Conservation (phyloP, 352 stramenopile species). For the Nothophytophthora sp. region DNA sequence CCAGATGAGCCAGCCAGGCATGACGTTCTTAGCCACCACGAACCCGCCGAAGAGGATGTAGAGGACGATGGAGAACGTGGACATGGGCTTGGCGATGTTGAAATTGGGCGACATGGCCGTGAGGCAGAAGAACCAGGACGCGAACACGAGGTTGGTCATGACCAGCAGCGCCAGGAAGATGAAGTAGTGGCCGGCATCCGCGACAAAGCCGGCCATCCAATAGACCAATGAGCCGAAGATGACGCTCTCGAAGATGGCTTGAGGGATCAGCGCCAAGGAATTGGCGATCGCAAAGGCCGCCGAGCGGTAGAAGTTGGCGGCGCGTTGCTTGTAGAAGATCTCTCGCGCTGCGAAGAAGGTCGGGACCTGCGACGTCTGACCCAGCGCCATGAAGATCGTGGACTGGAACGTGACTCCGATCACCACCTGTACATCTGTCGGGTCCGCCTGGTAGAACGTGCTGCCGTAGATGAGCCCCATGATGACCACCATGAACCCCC, state of each 20-base stretch:
- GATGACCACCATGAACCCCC: slow-evolving; percentile 38
- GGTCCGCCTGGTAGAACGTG: slow-evolving; percentile 49
- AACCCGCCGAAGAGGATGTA: slow-evolving; percentile 57
- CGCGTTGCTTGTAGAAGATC: slow-evolving; percentile 84
- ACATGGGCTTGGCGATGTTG: slow-evolving; percentile 40
- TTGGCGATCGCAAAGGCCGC: slow-evolving; percentile 63
- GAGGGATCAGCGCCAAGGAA: slow-evolving; percentile 25
- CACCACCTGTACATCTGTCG: slow-evolving; percentile 36
- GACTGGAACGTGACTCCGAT: slow-evolving; percentile 81
- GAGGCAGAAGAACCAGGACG: slow-evolving; percentile 40
- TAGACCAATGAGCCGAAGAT: slow-evolving; percentile 81
- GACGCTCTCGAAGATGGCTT: slow-evolving; percentile 49
- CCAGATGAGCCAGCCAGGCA: slow-evolving; percentile 58
- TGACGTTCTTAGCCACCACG: slow-evolving; percentile 46
- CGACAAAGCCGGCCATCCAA: slow-evolving; percentile 65
- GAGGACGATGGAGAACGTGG: slow-evolving; percentile 33
- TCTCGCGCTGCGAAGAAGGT: slow-evolving; percentile 66
- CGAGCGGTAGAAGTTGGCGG: slow-evolving; percentile 77
- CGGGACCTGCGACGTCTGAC: slow-evolving; percentile 68
- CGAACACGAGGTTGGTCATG: slow-evolving; percentile 32
- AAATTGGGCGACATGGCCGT: slow-evolving; percentile 28
- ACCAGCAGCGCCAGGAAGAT: slow-evolving; percentile 36
- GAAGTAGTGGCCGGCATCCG: slow-evolving; percentile 24
- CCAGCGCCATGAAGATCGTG: slow-evolving; percentile 80
- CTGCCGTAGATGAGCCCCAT: slow-evolving; percentile 51